phyloP scores from a whole-genome alignment of 495 filamentous ascomycete genomes.

The Aspergillus biplanus region DNA sequence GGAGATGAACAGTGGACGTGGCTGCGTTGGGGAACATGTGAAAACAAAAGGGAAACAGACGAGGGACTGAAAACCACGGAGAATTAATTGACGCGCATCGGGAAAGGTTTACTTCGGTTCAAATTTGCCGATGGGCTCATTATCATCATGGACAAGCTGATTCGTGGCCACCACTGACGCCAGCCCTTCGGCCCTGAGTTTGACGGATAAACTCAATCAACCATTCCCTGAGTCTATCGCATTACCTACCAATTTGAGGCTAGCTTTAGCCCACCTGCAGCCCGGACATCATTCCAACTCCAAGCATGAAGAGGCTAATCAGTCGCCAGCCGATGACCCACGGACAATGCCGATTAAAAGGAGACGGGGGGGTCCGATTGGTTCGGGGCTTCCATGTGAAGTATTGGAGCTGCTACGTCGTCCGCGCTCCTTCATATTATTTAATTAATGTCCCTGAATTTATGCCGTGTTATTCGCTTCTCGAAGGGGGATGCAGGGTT shows the following conservation, averaged over 20 bases:
- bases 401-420: neutral
- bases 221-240: conserved; percentile 6
- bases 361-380: conserved; percentile 5
- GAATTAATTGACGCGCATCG: no score
- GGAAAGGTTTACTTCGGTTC: no score
- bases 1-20: neutral
- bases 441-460: no score
- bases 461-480: no score
- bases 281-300: no score
- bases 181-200: neutral
- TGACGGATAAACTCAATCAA: neutral
- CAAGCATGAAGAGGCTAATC: neutral
- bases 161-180: neutral
- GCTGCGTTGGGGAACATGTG: conserved; percentile 15
- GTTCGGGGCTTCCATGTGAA: conserved; percentile 9
- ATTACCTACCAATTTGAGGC: conserved; percentile 15
- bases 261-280: neutral
- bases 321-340: conserved; percentile 8
- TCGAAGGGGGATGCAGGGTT: no score
- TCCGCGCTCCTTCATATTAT: no score
- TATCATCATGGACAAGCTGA: neutral
- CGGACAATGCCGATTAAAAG: neutral
- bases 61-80: no score
- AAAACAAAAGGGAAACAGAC: conserved; percentile 6
- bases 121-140: neutral